Evolutionary conservation across 2,329 filamentous ascomycete genomes (phyloP).

Genomic region (Claviceps sorghi): DNA sequence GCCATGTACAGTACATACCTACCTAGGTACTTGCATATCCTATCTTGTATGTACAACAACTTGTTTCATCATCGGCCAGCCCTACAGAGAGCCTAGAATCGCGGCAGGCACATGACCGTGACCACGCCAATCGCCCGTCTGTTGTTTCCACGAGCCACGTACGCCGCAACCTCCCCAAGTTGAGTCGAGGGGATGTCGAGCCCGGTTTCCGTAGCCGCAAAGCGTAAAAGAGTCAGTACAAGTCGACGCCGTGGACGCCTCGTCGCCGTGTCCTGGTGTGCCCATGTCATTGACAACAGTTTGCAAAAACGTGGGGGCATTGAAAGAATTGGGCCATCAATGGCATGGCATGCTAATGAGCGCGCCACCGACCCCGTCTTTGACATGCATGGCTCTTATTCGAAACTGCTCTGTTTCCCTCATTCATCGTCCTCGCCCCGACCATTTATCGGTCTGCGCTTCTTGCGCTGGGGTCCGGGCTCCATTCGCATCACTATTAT

Average conservation of each 20-base stretch:
- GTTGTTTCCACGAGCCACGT: background rate
- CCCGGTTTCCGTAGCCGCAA: background rate
- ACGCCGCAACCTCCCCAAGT: no score
- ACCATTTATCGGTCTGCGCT: background rate
- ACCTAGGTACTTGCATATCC: no score
- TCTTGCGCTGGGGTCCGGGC: background rate
- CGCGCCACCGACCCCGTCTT: background rate
- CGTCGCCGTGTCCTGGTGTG: background rate
- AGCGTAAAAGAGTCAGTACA: background rate
- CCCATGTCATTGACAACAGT: background rate
- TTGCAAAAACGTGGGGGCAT: background rate
- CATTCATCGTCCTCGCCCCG: background rate
- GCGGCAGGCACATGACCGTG: background rate
- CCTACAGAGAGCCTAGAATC: background rate
- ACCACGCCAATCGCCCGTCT: background rate
- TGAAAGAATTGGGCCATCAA: background rate
- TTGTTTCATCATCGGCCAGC: background rate
- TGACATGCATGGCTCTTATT: background rate
- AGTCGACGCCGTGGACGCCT: background rate
- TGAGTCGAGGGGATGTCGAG: no score
- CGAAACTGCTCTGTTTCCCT: background rate
- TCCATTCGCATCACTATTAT: background rate
- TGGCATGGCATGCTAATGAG: background rate
- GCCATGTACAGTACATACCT: no score
- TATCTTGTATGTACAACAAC: no score